These are phyloP conservation scores for Orbilia quercus DNA, from an alignment of 2,329 filamentous ascomycete species.

Conservation along the genomic window DNA sequence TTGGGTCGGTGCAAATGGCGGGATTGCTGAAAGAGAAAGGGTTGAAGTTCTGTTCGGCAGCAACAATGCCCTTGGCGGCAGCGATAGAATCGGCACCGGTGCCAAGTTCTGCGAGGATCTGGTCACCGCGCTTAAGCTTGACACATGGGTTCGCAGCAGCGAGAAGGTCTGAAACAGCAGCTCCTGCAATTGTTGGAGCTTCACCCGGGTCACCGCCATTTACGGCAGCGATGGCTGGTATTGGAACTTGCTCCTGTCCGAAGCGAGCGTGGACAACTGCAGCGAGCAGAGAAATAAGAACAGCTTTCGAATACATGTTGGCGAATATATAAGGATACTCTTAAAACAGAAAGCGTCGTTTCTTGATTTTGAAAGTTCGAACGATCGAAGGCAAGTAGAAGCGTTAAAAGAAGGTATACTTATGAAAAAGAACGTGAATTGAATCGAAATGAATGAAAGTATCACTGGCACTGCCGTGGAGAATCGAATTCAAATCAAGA, in stretches of 20 bases:
- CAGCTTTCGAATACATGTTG: slow-evolving; percentile 65
- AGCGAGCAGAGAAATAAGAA: slow-evolving; percentile 64
- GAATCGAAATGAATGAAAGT: slow-evolving; percentile 44
- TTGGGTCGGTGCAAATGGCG: slow-evolving; percentile 73
- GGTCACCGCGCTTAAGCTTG: slow-evolving; percentile 74
- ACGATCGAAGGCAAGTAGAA: slow-evolving; percentile 46
- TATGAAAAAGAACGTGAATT: slow-evolving; percentile 43
- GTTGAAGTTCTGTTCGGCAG: slow-evolving; percentile 79
- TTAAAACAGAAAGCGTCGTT: slow-evolving; percentile 37
- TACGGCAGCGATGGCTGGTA: slow-evolving; percentile 69
- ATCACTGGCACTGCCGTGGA: slow-evolving; percentile 54
- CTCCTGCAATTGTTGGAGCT: slow-evolving; percentile 73
- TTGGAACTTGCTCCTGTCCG: slow-evolving; percentile 72
- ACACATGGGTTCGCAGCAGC: slow-evolving; percentile 74
- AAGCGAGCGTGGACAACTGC: slow-evolving; percentile 70
- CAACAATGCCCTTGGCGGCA: slow-evolving; percentile 73
- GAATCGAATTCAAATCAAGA: slow-evolving; percentile 54
- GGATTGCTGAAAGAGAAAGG: slow-evolving; percentile 71
- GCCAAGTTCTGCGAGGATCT: slow-evolving; percentile 73
- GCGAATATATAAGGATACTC: slow-evolving; percentile 35
- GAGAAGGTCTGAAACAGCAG: slow-evolving; percentile 72
- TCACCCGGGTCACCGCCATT: slow-evolving; percentile 70
- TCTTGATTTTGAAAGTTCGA: slow-evolving; percentile 32
- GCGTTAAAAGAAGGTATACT: slow-evolving; percentile 44
- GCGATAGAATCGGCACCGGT: slow-evolving; percentile 71